Evolutionary conservation across 306 rosid genomes (phyloP), one percentile per base, ranked within the genome.

Genomic region (Acacia confusa): DNA sequence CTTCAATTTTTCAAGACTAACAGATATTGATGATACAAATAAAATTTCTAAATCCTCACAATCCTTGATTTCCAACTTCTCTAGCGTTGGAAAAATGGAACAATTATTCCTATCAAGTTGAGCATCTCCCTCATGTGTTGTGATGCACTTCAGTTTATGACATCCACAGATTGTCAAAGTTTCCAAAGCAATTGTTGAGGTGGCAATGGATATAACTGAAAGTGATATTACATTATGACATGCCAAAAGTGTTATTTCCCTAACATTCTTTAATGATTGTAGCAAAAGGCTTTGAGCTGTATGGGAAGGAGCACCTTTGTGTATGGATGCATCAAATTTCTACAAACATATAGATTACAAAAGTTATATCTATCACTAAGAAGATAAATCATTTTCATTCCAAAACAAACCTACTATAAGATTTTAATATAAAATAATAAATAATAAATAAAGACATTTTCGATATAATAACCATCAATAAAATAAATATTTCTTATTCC

Each of bases 201-300:
- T 5, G 0, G 27, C 61, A 1, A 8, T 7, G 1, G 61, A 20
- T 20, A 55, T 13, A n/a, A 27, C 8, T 20, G 4, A n/a, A 1
- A 55, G 0, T n/a, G 61, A 55, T 55, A n/a, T n/a, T 8, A n/a
- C 2, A 6, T 15, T 47, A 3, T 3, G 0, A 47, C 53, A 47
- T 0, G 1, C 1, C 0, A 4, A 0, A 47, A 47, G 19, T 3
- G 0, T 0, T 5, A 47, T 47, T 14, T 47, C 4, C 6, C 0
- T 14, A 15, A 47, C 1, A 47, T 47, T 47, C 6, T 47, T 4
- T 7, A 15, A 7, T 20, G 27, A 53, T 53, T 53, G 61, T 0
- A 20, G 0, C 27, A 2, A 4, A 47, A 47, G 53, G 19, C 53
- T 15, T 47, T 4, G 17, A 3, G 19, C 1, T 14, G 1, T 0